Conservation (phyloP, 2,329 filamentous ascomycete genomes). For the Dendryphion nanum region DNA sequence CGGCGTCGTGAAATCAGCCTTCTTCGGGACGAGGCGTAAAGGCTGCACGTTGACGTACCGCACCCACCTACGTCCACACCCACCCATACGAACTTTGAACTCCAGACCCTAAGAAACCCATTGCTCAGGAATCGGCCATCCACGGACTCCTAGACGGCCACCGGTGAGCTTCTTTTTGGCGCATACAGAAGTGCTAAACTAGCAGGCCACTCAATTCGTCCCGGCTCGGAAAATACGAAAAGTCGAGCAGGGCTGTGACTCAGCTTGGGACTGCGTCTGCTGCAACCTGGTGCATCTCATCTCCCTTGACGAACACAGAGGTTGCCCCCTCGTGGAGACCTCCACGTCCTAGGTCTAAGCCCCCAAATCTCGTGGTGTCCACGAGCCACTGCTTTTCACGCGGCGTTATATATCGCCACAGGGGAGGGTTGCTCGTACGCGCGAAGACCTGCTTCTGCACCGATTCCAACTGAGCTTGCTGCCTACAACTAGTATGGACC, state of each 20-base stretch:
- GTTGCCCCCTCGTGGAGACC: constrained; percentile 16
- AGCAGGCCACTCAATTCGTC: constrained; percentile 7
- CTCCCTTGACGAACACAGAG: constrained; percentile 20
- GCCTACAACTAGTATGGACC: constrained; percentile 23
- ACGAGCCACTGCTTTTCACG: constrained; percentile 14
- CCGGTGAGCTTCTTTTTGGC: constrained; percentile 20
- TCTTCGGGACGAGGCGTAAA: constrained; percentile 16
- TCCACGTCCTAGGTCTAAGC: constrained; percentile 29
- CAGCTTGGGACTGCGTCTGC: constrained; percentile 16
- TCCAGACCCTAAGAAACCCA: too few relatives aligned
- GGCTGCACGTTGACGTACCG: constrained; percentile 20
- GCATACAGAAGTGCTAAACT: constrained; percentile 8
- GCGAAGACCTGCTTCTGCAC: neutral
- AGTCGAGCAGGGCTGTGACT: constrained; percentile 20
- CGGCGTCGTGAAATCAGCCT: constrained; percentile 22
- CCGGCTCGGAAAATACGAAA: constrained; percentile 12
- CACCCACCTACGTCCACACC: too few relatives aligned
- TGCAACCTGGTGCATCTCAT: constrained; percentile 13
- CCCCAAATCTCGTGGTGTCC: constrained; percentile 22
- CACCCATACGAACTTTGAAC: too few relatives aligned
- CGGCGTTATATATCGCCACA: constrained; percentile 31
- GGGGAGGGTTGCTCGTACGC: constrained; percentile 3
- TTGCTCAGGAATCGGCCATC: constrained; percentile 15
- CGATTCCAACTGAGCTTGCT: constrained; percentile 13
- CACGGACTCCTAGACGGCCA: constrained; percentile 18